phyloP scores from a whole-genome alignment of 2,329 filamentous ascomycete genomes.

The Cladorrhinum sp. region DNA sequence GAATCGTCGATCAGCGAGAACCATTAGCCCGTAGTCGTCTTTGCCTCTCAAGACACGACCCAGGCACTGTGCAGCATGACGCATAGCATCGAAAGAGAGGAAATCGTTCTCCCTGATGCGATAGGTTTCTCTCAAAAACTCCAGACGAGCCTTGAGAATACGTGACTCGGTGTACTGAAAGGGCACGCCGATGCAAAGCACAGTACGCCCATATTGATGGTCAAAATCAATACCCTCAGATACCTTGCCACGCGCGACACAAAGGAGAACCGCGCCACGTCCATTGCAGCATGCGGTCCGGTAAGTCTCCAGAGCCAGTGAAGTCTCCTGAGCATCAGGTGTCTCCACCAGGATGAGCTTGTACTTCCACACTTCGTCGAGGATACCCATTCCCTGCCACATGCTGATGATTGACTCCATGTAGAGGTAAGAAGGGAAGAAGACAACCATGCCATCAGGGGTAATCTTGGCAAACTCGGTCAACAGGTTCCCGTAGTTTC shows the following conservation, averaged over 20 bases:
- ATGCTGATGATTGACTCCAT: constrained; percentile 99
- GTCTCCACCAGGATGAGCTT: constrained; percentile 98
- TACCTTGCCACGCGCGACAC: constrained; percentile 94
- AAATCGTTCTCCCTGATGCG: constrained; percentile 97
- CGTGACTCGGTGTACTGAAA: constrained; percentile 99
- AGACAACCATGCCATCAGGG: constrained; percentile 96
- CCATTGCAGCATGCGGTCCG: constrained; percentile 97
- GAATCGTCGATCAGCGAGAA: constrained; percentile 89
- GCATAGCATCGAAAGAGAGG: constrained; percentile 97
- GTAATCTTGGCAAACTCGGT: constrained; percentile 96
- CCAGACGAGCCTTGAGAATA: constrained; percentile 90
- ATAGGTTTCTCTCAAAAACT: constrained; percentile 96
- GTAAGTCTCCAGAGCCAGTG: constrained; percentile 91
- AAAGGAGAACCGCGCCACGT: constrained; percentile 86
- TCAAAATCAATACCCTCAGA: constrained; percentile 99
- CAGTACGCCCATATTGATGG: constrained; percentile 94
- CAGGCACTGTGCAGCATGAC: constrained; percentile 95
- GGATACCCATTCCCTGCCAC: constrained; percentile 98
- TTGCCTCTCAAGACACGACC: constrained; percentile 93
- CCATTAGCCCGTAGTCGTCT: constrained; percentile 99
- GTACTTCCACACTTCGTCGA: constrained; percentile 98
- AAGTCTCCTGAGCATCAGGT: constrained; percentile 94
- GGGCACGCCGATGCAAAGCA: constrained; percentile 92
- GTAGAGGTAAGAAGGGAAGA: constrained; percentile 97
- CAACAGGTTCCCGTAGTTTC: constrained; percentile 90